These are phyloP conservation scores for Didymella keratinophila DNA, from an alignment of 2,329 filamentous ascomycete species.

Conservation along the genomic window DNA sequence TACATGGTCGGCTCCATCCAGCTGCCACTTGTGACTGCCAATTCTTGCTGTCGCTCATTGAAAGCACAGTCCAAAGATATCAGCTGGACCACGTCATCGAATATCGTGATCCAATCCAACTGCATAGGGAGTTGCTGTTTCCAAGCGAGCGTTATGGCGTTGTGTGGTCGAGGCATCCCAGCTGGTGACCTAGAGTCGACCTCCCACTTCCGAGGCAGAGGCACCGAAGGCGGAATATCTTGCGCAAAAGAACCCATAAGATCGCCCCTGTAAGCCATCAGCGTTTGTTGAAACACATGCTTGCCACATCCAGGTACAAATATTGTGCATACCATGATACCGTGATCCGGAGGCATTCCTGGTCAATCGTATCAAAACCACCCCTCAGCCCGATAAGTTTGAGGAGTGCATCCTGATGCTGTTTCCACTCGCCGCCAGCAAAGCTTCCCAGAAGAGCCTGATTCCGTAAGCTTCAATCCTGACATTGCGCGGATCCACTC, in stretches of 20 bases:
- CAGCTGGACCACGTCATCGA: constrained; percentile 39
- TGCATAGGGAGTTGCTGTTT: constrained; percentile 57
- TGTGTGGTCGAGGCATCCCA: constrained; percentile 65
- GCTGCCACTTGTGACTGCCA: constrained; percentile 36
- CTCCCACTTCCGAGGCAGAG: constrained; percentile 36
- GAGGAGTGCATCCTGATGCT: constrained; percentile 35
- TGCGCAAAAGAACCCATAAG: constrained; percentile 40
- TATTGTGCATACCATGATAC: constrained; percentile 35
- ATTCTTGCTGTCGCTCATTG: constrained; percentile 30
- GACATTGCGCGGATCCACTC: not conserved
- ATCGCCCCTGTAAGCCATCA: constrained; percentile 33
- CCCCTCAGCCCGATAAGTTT: constrained; percentile 37
- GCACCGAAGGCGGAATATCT: constrained; percentile 38
- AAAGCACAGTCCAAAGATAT: constrained; percentile 38
- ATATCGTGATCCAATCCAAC: constrained; percentile 40
- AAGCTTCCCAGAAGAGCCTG: constrained; percentile 34
- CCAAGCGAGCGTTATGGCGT: constrained; percentile 64
- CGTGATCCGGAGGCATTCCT: constrained; percentile 38
- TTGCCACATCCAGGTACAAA: not conserved
- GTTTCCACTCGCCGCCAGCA: constrained; percentile 29
- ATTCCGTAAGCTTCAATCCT: constrained; percentile 5
- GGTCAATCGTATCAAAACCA: constrained; percentile 32
- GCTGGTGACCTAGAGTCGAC: constrained; percentile 57
- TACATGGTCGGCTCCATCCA: constrained; percentile 43
- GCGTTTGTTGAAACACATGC: not conserved